These are phyloP conservation scores for Phytopythium litorale DNA, from an alignment of 352 stramenopile genomes.

Conservation along the genomic window DNA sequence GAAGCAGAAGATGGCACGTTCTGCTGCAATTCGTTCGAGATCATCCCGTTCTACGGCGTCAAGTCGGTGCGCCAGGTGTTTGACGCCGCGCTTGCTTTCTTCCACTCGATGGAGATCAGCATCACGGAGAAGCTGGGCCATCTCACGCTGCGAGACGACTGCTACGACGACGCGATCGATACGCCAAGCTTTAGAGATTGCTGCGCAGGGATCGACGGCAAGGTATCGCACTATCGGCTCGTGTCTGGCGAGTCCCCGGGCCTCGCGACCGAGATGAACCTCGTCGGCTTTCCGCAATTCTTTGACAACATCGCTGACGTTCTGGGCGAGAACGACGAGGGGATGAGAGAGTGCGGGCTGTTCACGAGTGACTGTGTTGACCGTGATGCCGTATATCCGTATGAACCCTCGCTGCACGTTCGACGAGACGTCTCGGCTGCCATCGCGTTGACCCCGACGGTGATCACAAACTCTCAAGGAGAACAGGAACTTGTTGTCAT, in stretches of 20 bases:
- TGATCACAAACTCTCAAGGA: background rate
- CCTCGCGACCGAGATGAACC: conserved; percentile 15
- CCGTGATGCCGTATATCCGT: conserved; percentile 42
- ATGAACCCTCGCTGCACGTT: conserved; percentile 22
- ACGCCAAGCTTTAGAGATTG: conserved; percentile 13
- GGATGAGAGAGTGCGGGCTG: conserved; percentile 11
- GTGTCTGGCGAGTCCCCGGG: conserved; percentile 26
- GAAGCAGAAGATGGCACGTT: conserved; percentile 28
- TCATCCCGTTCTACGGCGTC: conserved; percentile 38
- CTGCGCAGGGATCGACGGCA: conserved; percentile 16
- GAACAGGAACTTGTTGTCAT: conserved; percentile 20
- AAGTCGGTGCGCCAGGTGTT: conserved; percentile 48
- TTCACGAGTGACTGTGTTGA: conserved; percentile 38
- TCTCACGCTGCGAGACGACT: conserved; percentile 46
- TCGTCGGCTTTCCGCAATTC: conserved; percentile 18
- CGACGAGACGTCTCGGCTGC: conserved; percentile 35
- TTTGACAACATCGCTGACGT: conserved; percentile 15
- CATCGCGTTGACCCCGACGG: conserved; percentile 18
- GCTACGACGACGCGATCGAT: conserved; percentile 5
- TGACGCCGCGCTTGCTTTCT: conserved; percentile 39
- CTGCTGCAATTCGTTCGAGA: conserved; percentile 27
- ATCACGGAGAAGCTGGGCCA: conserved; percentile 47
- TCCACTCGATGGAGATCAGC: conserved; percentile 53
- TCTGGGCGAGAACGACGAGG: conserved; percentile 3
- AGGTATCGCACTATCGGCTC: conserved; percentile 38